A percentile compares a stretch with the other conserved stretches of the same genome.
Evolutionary conservation across 2,329 filamentous ascomycete genomes (phyloP).

Genomic region (Scedosporium boydii): DNA sequence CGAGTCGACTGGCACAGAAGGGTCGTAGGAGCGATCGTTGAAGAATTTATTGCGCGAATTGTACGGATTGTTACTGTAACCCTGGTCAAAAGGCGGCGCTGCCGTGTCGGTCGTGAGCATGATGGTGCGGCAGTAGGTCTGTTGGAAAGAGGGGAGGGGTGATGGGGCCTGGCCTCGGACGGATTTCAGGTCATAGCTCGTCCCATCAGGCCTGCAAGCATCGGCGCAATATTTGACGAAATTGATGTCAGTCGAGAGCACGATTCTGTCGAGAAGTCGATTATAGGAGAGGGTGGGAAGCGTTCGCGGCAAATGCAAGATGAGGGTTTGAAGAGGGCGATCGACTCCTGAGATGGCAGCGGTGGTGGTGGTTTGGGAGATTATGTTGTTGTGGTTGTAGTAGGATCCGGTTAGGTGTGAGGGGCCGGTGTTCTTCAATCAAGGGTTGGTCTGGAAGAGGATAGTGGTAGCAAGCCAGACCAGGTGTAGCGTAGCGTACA

Average conservation of each 20-base stretch:
- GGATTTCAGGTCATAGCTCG: not conserved
- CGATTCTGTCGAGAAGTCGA: not conserved
- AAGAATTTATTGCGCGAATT: slow-evolving; percentile 19
- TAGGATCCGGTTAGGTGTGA: not conserved
- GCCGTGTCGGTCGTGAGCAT: slow-evolving; percentile 46
- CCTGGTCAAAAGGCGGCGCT: slow-evolving; percentile 34
- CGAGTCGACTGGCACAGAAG: slow-evolving; percentile 11
- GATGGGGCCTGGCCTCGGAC: not conserved
- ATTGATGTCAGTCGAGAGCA: not conserved
- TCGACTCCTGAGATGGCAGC: not conserved
- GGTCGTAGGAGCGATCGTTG: slow-evolving; percentile 14
- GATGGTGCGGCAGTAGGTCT: slow-evolving; percentile 1
- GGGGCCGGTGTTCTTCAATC: not conserved
- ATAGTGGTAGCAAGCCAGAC: not conserved
- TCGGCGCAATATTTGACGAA: not conserved
- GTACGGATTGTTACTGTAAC: slow-evolving; percentile 28
- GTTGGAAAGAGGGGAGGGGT: slow-evolving; percentile 1
- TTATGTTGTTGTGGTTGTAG: not conserved
- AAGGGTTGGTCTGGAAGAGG: not conserved
- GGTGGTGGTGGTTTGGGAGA: not conserved
- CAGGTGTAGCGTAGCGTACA: not conserved
- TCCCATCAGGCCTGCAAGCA: not conserved
- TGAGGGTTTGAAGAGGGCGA: not conserved
- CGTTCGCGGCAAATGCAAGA: not conserved
- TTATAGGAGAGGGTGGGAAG: not conserved